phyloP scores from a whole-genome alignment of 1,139 yeast genomes.

The Saccharomycopsis hybrid region DNA sequence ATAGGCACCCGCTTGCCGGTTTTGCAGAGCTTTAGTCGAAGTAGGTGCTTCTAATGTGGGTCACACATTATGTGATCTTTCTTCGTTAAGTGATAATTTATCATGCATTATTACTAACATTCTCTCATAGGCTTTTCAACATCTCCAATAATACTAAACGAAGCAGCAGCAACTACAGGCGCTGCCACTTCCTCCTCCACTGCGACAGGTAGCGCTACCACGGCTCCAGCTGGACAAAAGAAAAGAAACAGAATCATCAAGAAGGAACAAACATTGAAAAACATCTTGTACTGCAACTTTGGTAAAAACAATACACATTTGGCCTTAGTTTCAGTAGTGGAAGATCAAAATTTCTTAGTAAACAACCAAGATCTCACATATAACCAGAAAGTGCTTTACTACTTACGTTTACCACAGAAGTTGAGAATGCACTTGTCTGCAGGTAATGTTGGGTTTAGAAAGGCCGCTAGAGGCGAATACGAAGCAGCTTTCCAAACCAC shows the following conservation, averaged over 20 bases:
- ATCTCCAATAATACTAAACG: constrained; percentile 4
- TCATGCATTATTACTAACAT: not conserved
- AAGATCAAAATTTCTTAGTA: constrained; percentile 52
- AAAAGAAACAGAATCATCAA: constrained; percentile 5
- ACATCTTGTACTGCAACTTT: constrained; percentile 72
- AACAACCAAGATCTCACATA: constrained; percentile 50
- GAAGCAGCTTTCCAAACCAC: constrained; percentile 93
- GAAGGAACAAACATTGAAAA: constrained; percentile 37
- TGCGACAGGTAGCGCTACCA: too few relatives aligned
- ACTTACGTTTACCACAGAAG: constrained; percentile 74
- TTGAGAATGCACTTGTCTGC: constrained; percentile 61
- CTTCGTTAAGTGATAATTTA: not conserved
- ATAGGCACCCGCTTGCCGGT: too few relatives aligned
- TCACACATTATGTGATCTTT: not conserved
- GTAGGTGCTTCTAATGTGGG: too few relatives aligned
- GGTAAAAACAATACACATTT: constrained; percentile 78
- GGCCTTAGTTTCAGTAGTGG: constrained; percentile 66
- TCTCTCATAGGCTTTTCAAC: constrained; percentile 1
- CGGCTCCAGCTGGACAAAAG: too few relatives aligned
- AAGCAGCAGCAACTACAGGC: not conserved
- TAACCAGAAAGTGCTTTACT: constrained; percentile 73
- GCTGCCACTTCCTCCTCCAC: not conserved
- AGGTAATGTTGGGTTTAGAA: constrained; percentile 70
- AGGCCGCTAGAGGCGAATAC: constrained; percentile 80
- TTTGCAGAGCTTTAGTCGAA: too few relatives aligned